Evolutionary conservation across 2,329 filamentous ascomycete species (phyloP), one percentile per base, ranked within the genome.

Genomic region (Hymenoscyphus repandus): DNA sequence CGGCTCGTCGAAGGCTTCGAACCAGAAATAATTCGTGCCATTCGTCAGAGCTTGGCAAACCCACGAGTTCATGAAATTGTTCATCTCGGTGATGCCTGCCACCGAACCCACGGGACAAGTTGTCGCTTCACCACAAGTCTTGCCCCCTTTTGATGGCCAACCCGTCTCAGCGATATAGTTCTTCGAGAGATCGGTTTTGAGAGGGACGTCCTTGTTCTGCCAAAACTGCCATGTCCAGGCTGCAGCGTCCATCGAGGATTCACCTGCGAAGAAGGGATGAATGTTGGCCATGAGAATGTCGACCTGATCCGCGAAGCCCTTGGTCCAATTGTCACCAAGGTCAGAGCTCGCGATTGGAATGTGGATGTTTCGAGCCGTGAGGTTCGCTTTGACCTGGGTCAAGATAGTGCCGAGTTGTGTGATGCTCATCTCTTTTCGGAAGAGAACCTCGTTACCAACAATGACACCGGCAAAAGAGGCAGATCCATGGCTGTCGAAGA

Each of bases 201-300:
- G 77, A 0, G 69, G 57, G 0, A 82, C 78, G 59, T 92, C 85
- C 51, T 91, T 76, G 9, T 69, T 72, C 40, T 85, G 70, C 86
- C 90, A 97, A 71, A 96, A 97, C 13, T 69, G 70, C 70, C 76
- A 88, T 0, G 92, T 95, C 92, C 92, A 97, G 6, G 66, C 71
- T 0, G 90, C 85, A 0, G 90, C 89, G 1, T 78, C 67, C 2
- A 79, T 72, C 2, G 83, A 85, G 0, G 78, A 73, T 11, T 89
- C 82, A 42, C 92, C 92, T 0, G 85, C 87, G 65, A 97, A 97
- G 76, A 97, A 96, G 0, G 93, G 92, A 66, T 97, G 93, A 49
- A 97, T 88, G 66, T 97, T 97, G 60, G 89, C 86, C 91, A 97
- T 96, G 69, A 97, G 83, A 62, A 88, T 84, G 68, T 97, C 91